These are phyloP conservation scores for Stephania japonica DNA, from an alignment of 164 flowering plant genomes.

Conservation along the genomic window DNA sequence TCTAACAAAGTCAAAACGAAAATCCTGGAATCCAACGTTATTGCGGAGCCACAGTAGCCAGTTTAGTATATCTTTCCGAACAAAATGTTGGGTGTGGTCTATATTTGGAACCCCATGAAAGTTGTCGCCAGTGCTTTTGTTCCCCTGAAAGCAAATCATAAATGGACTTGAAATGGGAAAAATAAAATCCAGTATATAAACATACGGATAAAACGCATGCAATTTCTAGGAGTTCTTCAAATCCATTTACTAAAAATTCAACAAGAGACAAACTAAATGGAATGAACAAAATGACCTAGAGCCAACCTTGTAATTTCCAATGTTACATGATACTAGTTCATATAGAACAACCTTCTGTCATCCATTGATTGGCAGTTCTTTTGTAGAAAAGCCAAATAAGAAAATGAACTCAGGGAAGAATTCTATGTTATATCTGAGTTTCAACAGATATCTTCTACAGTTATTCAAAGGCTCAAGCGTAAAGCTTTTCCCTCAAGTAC, in stretches of 20 bases:
- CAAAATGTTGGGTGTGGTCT: slow-evolving; percentile 77
- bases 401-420: neutral
- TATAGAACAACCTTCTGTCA: neutral
- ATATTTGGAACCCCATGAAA: slow-evolving; percentile 88
- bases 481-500: neutral
- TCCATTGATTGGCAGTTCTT: too few relatives aligned
- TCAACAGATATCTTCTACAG: neutral
- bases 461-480: neutral
- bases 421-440: too few relatives aligned
- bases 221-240: slow-evolving; percentile 2
- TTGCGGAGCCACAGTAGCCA: slow-evolving; percentile 79
- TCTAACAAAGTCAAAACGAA: slow-evolving; percentile 95
- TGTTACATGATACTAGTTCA: neutral
- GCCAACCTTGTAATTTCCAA: neutral
- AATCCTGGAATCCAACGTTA: slow-evolving; percentile 84
- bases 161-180: neutral
- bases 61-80: slow-evolving; percentile 60
- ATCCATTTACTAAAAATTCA: neutral
- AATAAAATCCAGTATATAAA: neutral
- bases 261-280: neutral
- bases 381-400: too few relatives aligned
- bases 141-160: slow-evolving; percentile 47
- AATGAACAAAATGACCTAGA: neutral
- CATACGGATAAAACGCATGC: neutral
- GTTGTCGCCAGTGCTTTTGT: slow-evolving; percentile 80